Evolutionary conservation across 2,329 filamentous ascomycete species (phyloP), one percentile per base, ranked within the genome.

Genomic region (Chaetomium strumarium): DNA sequence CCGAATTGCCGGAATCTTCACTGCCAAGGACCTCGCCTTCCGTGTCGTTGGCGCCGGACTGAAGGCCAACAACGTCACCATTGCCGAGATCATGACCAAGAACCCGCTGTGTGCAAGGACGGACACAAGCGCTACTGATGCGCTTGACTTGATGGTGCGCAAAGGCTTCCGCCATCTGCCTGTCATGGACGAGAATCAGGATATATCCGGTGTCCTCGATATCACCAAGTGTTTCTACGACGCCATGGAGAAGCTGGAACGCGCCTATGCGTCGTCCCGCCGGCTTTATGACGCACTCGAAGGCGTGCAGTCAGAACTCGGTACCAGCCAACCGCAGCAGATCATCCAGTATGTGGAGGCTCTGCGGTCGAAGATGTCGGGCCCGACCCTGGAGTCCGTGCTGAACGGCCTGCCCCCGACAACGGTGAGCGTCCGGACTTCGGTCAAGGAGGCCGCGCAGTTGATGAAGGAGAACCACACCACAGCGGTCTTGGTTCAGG

Each of bases 151-250:
- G 53, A 99, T 99, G 93, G 93, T 99, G 52, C 82, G 92, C 63
- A 97, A 97, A 74, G 93, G 93, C 16, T 99, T 99, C 77, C 84
- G 93, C 62, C 93, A 99, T 75, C 72, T 99, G 66, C 93, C 93
- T 3, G 93, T 99, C 60, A 99, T 99, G 93, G 93, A 99, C 71
- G 93, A 99, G 76, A 97, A 99, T 70, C 93, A 99, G 72, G 92
- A 99, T 67, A 99, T 99, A 58, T 95, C 91, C 8, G 93, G 93
- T 75, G 91, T 99, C 61, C 76, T 99, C 50, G 93, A 99, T 71
- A 99, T 99, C 64, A 99, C 93, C 52, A 99, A 97, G 73, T 99
- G 93, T 73, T 99, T 99, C 72, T 99, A 99, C 72, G 93, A 99
- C 72, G 93, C 93, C 40, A 99, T 99, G 93, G 93, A 99, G 77